phyloP scores from a whole-genome alignment of 2,329 filamentous ascomycete genomes.

The Pseudocercospora vitis region DNA sequence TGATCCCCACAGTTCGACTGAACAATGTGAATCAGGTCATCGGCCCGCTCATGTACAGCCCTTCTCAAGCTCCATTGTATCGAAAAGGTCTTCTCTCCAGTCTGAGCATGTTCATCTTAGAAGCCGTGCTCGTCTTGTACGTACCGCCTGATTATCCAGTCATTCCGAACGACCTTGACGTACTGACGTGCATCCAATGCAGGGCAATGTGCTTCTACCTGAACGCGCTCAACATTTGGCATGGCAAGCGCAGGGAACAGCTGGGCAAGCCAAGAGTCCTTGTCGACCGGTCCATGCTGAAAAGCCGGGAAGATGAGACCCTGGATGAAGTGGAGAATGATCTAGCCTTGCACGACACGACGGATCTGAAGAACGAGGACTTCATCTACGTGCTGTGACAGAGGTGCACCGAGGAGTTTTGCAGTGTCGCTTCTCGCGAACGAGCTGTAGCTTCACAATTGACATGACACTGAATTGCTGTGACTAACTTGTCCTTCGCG shows the following conservation, averaged over 20 bases:
- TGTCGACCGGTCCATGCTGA: conserved; percentile 6
- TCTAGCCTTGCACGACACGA: conserved; percentile 2
- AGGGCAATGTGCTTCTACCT: conserved; percentile 6
- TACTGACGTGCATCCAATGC: neutral
- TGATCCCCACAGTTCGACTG: too few species aligned
- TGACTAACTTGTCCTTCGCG: too few species aligned
- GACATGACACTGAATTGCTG: too few species aligned
- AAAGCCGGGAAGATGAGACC: neutral
- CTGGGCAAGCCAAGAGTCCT: neutral
- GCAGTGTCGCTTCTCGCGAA: too few species aligned
- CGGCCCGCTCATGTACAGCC: conserved; percentile 8
- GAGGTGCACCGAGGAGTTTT: too few species aligned
- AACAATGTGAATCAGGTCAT: conserved; percentile 1
- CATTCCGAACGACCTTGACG: too few species aligned
- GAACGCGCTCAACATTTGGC: neutral
- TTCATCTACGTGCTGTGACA: conserved; percentile 2
- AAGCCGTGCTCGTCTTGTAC: neutral
- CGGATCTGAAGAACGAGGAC: conserved; percentile 8
- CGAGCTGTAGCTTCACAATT: too few species aligned
- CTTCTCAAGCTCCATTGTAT: conserved; percentile 6
- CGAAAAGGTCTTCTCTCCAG: conserved; percentile 7
- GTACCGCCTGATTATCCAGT: neutral
- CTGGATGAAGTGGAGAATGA: conserved; percentile 4
- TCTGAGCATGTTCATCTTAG: conserved; percentile 7
- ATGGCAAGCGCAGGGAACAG: neutral